Base-by-base conservation (phyloP, 208 protist genomes). In the Acanthamoeba lenticulata region DNA sequence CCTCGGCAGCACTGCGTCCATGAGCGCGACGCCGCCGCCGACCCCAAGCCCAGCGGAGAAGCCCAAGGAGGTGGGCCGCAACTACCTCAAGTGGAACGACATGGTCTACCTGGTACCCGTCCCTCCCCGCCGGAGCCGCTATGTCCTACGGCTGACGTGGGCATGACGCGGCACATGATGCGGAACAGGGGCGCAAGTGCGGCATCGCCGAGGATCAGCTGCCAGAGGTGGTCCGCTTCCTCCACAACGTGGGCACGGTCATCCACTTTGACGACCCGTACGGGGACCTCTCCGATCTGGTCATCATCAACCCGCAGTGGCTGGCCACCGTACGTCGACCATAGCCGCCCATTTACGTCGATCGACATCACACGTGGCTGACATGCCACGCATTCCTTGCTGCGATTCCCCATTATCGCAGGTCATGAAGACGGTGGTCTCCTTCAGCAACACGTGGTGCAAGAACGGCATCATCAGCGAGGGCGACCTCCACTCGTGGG, bases 391-490 rank as follows among this genome's bases (percentile, higher is more conserved):
- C 21, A 60, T 60, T 60, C 52, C 52, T 21, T 60, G 15, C 21
- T 60, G 52, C 21, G 52, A 21, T 27, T 60, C 11, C 52, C n/a
- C n/a, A n/a, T n/a, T n/a, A 47, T 83, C 24, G 13, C 79, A 89
- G 79, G 79, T 89, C 1, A 89, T 89, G 79, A 49, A 60, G 19
- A 89, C 79, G 19, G 52, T 89, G 47, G 52, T 89, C 21, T 89
- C 79, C 24, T 89, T 89, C 32, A 89, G 79, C 36, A 89, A 89
- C 27, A 89, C 79, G 32, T 89, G 79, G 79, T 89, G 79, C 79
- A 89, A 89, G 79, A 89, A 89, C 45, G 79, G 79, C 52, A 55
- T 89, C 44, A 89, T 89, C 38, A 89, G 79, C 38, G 47, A 89
- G 44, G 52, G 79, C 52, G 79, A 89, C 29, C 52, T 89, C n/a